Percentiles rank a stretch among this genome's conserved stretches.
Conservation (phyloP, 2,329 filamentous ascomycete species). For the Colletotrichum ledebouriae region DNA sequence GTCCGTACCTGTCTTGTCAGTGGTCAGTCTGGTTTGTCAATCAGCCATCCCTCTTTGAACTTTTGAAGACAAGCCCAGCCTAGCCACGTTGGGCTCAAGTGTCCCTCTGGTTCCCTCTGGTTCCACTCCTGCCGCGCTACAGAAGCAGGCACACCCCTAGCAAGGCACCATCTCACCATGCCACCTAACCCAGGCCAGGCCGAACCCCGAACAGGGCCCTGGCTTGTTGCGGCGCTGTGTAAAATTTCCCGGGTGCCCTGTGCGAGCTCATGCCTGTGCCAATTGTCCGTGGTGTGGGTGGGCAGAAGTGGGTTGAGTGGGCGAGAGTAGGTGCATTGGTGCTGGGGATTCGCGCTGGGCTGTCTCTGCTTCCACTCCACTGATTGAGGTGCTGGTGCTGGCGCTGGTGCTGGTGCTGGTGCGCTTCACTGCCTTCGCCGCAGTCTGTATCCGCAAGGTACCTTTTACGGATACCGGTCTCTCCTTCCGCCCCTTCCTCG, state of each 20-base stretch:
- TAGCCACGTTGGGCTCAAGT: conserved; percentile 37
- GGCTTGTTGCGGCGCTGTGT: conserved; percentile 23
- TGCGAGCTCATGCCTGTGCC: conserved; percentile 17
- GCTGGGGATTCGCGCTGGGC: conserved; percentile 16
- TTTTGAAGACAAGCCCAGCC: conserved; percentile 32
- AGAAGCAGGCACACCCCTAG: conserved; percentile 39
- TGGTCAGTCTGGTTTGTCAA: conserved; percentile 29
- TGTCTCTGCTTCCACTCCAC: background rate
- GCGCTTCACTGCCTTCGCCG: conserved; percentile 2
- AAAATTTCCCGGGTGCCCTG: conserved; percentile 19
- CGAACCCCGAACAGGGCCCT: conserved; percentile 34
- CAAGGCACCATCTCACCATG: conserved; percentile 37
- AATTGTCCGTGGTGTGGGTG: conserved; percentile 28
- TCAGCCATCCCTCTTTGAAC: conserved; percentile 40
- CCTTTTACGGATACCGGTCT: background rate
- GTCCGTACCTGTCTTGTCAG: conserved; percentile 25
- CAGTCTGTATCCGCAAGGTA: conserved; percentile 2
- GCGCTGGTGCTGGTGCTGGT: background rate
- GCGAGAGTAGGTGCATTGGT: conserved; percentile 36
- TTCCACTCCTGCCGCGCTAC: conserved; percentile 30
- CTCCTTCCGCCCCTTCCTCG: conserved; percentile 32
- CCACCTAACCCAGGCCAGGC: conserved; percentile 22
- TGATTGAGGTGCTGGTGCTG: background rate
- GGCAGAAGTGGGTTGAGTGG: conserved; percentile 35
- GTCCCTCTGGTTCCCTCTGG: conserved; percentile 40